phyloP scores from a whole-genome alignment of 345 rosid genomes.

The Melaleuca alternifolia region DNA sequence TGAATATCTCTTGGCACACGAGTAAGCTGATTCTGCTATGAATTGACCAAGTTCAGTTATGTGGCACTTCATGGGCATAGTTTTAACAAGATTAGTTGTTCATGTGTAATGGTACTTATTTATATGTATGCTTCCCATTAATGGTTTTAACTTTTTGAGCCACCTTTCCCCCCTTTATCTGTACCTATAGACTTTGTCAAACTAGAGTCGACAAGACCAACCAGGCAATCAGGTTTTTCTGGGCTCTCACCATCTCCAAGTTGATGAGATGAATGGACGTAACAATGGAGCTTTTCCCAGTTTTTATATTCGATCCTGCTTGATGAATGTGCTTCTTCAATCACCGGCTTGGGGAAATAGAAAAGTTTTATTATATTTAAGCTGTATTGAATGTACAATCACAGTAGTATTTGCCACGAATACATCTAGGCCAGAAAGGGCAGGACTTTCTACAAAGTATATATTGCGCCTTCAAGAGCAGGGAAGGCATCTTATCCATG shows the following conservation, averaged over 20 bases:
- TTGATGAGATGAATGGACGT: neutral
- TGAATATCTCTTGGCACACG: neutral
- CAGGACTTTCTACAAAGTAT: neutral
- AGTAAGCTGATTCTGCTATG: neutral
- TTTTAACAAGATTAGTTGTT: neutral
- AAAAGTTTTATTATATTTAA: neutral
- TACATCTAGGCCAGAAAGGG: neutral
- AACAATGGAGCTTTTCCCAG: neutral
- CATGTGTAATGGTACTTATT: neutral
- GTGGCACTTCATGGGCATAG: neutral
- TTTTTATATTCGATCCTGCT: neutral
- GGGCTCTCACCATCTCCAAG: neutral
- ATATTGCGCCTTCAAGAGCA: neutral
- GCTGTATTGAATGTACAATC: neutral
- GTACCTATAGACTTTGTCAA: neutral
- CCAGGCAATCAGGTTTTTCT: neutral
- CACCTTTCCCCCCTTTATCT: neutral
- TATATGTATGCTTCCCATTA: neutral
- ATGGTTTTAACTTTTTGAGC: neutral
- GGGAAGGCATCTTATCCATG: neutral
- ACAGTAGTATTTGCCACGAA: neutral
- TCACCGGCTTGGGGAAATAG: neutral
- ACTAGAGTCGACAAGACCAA: neutral
- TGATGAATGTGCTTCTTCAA: neutral
- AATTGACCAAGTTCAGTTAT: neutral